phyloP scores from a whole-genome alignment of 305 asterid genomes.

The Fraxinus greggii region DNA sequence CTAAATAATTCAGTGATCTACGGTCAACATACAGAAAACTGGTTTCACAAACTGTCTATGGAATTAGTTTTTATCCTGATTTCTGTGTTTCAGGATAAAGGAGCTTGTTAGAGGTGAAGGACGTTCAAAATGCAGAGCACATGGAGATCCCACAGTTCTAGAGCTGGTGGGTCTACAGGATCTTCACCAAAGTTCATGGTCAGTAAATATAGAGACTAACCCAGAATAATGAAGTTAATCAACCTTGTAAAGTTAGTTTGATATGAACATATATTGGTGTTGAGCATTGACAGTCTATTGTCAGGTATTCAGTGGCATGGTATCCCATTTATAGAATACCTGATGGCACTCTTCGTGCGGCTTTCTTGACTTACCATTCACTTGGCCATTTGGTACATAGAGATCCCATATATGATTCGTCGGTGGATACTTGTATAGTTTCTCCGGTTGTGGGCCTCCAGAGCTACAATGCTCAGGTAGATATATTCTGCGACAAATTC shows the following conservation, averaged over 20 bases:
- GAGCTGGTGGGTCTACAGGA: conserved; percentile 22
- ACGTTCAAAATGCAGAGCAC: conserved; percentile 20
- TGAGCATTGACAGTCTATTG: conserved; percentile 6
- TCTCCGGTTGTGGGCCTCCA: conserved; percentile 34
- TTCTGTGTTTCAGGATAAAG: conserved; percentile 26
- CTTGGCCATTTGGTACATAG: conserved; percentile 30
- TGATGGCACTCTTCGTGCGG: conserved; percentile 33
- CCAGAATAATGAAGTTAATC: neutral
- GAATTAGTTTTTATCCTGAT: neutral
- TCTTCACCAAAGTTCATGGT: conserved; percentile 33
- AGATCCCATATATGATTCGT: conserved; percentile 15
- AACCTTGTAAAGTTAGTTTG: neutral
- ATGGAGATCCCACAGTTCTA: conserved; percentile 30
- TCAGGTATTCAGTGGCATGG: conserved; percentile 38
- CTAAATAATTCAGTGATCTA: neutral
- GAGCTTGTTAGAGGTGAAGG: conserved; percentile 24
- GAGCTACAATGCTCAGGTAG: conserved; percentile 35
- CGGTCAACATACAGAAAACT: neutral
- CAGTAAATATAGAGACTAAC: conserved; percentile 6
- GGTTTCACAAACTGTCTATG: neutral
- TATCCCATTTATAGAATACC: conserved; percentile 37
- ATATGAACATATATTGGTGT: neutral
- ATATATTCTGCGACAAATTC: neutral
- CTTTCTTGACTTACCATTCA: conserved; percentile 37
- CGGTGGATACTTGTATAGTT: conserved; percentile 20